Base-by-base conservation (phyloP, 2,329 filamentous ascomycete species). In the Metarhizium album region DNA sequence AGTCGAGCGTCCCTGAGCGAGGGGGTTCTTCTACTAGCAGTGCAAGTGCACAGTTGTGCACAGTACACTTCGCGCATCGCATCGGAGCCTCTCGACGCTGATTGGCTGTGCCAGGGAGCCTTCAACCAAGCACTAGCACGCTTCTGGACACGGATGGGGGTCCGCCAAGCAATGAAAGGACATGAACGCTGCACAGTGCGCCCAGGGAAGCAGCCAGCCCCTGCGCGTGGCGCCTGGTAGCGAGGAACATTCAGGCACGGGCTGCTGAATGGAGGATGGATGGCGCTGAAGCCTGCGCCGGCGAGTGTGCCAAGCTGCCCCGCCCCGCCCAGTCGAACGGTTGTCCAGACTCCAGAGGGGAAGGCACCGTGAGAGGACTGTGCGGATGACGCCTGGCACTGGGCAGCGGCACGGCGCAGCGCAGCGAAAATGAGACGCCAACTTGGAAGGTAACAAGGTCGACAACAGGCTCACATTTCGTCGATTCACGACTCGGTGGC, bases 171-270 rank as follows among this genome's bases (percentile, higher is more conserved):
- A 46, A 20, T 33, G 24, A 42, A 50, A 40, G 24, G 20, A n/a
- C 18, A 8, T 37, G 33, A 42, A 29, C 49, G n/a, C n/a, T n/a
- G n/a, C n/a, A 56, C 54, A 56, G 54, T 56, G 54, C 48, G 50
- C 20, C 9, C 20, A 14, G n/a, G 5, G 2, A 8, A 27, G 24
- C 46, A 42, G 38, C n/a, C 13, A 9, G 13, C 42, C 40, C 46
- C 46, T 46, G 46, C 20, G 11, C 8, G 49, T 47, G 49, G 49
- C 33, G 37, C 38, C 31, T 8, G 11, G 37, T 16, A 38, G 24
- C 46, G 13, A 50, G 48, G 38, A 46, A 23, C 35, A 43, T 27
- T 9, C 47, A 50, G 37, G 51, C 7, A 47, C 45, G 9, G n/a
- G n/a, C n/a, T n/a, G n/a, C n/a, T n/a, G n/a, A n/a, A n/a, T n/a